phyloP scores from a whole-genome alignment of 2,329 filamentous ascomycete species.

The Claviceps citrina region DNA sequence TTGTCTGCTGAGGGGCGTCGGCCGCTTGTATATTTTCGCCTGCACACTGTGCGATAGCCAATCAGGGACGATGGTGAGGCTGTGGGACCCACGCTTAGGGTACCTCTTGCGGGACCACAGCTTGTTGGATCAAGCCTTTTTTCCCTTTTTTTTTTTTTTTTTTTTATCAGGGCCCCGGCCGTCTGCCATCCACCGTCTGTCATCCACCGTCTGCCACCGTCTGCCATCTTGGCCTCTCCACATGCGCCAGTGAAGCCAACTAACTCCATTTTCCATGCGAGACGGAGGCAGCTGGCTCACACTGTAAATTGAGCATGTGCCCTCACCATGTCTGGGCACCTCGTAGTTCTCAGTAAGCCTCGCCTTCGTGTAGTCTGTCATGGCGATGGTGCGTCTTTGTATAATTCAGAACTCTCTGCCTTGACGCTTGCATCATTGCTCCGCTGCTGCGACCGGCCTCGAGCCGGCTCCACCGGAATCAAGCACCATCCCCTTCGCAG shows the following conservation, averaged over 20 bases:
- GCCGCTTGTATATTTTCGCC: conserved; percentile 19
- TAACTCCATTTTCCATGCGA: neutral
- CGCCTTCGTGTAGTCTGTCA: too few relatives aligned
- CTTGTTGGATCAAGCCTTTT: conserved; percentile 1
- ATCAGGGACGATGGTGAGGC: conserved; percentile 7
- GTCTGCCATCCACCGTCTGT: neutral
- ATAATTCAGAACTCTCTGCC: neutral
- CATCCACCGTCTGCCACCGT: too few relatives aligned
- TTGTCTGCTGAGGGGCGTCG: conserved; percentile 24
- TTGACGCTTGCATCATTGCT: neutral
- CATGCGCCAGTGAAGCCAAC: neutral
- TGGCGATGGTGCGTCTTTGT: neutral
- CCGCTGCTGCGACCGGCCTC: neutral
- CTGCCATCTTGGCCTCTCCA: too few relatives aligned
- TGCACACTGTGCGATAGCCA: conserved; percentile 8
- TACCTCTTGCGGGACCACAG: conserved; percentile 6
- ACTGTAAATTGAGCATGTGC: too few relatives aligned
- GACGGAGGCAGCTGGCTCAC: too few relatives aligned
- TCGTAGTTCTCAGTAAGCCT: too few relatives aligned
- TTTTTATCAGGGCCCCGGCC: neutral
- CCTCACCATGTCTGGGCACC: too few relatives aligned
- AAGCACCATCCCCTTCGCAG: neutral
- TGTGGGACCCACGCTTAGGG: conserved; percentile 12
- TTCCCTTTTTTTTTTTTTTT: neutral
- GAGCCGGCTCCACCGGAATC: neutral